Evolutionary conservation across 164 flowering plant species (phyloP), one percentile per base, ranked within the genome.

Genomic region (Pachysandra terminalis): DNA sequence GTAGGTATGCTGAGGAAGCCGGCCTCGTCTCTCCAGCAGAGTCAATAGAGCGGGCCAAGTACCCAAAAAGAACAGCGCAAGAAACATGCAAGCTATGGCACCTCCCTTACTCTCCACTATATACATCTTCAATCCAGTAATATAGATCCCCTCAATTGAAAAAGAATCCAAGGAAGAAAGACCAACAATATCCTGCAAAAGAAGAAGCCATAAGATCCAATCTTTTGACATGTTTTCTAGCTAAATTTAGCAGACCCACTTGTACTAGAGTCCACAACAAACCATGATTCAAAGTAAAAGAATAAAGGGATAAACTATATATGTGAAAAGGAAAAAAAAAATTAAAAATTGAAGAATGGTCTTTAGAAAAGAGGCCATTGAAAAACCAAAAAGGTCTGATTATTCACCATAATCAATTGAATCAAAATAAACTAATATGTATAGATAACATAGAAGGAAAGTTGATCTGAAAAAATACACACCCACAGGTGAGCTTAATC

Each of bases 1-100:
- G 66, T 92, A 92, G 51, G 97, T 88, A 68, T 92, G 97, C 58
- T 92, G 97, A 28, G 97, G 97, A 64, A 90, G 90, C 14, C 97
- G 83, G 19, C 96, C 97, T 32, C 97, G 78, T 59, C 96, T 80
- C 74, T 92, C 97, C 8, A 88, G 73, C 5, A 86, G 81, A 52
- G 93, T 83, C 75, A 92, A 49, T 55, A 92, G 32, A 32, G 97
- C 97, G 56, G 97, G 97, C 96, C 96, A 90, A 59, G 94, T 90
- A 23, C 97, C 96, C 80, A 92, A 71, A 71, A 86, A 88, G 28
- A 84, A 63, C 32, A 92, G 77, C 48, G 96, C 70, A 14, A 87
- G 77, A 49, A 92, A 63, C 97, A 92, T 90, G 57, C 96, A 85
- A 0, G 65, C 87, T 68, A 92, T 90, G 23, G 97, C 97, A 0